Conservation (phyloP, 2,329 filamentous ascomycete genomes). For the Hypocrella siamensis region DNA sequence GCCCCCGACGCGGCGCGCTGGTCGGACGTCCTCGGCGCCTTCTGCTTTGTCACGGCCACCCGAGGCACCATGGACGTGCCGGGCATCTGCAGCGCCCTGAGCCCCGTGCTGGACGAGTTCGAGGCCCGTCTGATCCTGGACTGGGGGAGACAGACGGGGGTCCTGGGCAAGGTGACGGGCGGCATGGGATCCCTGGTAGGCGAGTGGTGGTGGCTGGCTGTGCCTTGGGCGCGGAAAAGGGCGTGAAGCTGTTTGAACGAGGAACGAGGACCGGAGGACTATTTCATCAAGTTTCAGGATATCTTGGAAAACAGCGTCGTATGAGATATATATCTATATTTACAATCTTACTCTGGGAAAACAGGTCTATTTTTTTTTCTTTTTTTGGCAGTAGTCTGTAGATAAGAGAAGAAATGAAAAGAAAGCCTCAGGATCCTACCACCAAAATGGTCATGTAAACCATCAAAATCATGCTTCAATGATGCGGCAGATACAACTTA, state of each 20-base stretch:
- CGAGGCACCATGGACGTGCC: slow-evolving; percentile 39
- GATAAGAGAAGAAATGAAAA: too few species aligned
- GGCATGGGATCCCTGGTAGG: slow-evolving; percentile 28
- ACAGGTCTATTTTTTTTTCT: too few species aligned
- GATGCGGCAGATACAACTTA: too few species aligned
- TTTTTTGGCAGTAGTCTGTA: too few species aligned
- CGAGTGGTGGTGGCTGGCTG: slow-evolving; percentile 55
- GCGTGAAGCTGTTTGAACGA: too few species aligned
- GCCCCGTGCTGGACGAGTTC: slow-evolving; percentile 44
- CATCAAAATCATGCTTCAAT: too few species aligned
- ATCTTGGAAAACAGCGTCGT: too few species aligned
- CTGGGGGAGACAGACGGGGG: slow-evolving; percentile 40
- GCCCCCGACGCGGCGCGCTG: slow-evolving; percentile 42
- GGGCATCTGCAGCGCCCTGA: slow-evolving; percentile 38
- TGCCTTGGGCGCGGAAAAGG: slow-evolving; percentile 17
- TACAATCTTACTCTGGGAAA: too few species aligned
- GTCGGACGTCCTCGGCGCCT: slow-evolving; percentile 45
- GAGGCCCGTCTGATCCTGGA: slow-evolving; percentile 42
- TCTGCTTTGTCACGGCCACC: slow-evolving; percentile 47
- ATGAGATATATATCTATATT: too few species aligned
- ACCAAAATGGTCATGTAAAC: too few species aligned
- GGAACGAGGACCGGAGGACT: background rate
- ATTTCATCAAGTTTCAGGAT: too few species aligned
- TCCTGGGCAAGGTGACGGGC: slow-evolving; percentile 26
- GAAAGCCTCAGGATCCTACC: too few species aligned